Evolutionary conservation across 345 rosid species (phyloP).

Genomic region (Linum tenue): DNA sequence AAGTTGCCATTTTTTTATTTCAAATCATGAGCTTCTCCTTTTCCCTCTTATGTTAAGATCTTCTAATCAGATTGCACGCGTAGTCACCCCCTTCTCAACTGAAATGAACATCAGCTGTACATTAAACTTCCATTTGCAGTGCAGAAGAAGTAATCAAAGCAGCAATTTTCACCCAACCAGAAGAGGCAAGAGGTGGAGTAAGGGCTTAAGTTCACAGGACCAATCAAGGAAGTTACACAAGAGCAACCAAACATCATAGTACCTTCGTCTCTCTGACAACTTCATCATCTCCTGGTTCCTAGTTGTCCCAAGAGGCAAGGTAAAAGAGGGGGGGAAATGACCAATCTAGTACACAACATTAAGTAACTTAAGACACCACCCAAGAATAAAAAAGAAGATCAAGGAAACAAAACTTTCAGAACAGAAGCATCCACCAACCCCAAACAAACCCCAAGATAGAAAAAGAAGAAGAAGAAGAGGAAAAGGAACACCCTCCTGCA

Average conservation of each 20-base stretch:
- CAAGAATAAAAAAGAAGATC: not conserved
- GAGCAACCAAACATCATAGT: too few relatives aligned
- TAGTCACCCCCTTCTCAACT: not conserved
- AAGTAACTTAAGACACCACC: not conserved
- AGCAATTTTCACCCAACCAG: too few relatives aligned
- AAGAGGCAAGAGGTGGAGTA: too few relatives aligned
- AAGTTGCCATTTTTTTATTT: constrained; percentile 47
- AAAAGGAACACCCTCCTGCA: not conserved
- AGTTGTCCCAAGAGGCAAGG: not conserved
- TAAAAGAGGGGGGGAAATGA: not conserved
- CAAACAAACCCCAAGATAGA: constrained; percentile 2
- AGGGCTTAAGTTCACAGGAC: too few relatives aligned
- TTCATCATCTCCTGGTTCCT: not conserved
- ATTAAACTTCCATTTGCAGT: too few relatives aligned
- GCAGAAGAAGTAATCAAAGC: too few relatives aligned
- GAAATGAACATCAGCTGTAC: not conserved
- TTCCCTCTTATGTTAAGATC: not conserved
- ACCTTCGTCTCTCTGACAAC: not conserved
- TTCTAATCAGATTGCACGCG: not conserved
- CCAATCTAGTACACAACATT: not conserved
- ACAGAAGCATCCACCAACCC: not conserved
- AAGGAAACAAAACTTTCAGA: not conserved
- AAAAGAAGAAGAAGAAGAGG: not conserved
- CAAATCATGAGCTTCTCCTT: constrained; percentile 13
- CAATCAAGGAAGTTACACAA: too few relatives aligned